These are phyloP conservation scores for Cryphonectria japonica DNA, from an alignment of 2,329 filamentous ascomycete species.

Conservation along the genomic window DNA sequence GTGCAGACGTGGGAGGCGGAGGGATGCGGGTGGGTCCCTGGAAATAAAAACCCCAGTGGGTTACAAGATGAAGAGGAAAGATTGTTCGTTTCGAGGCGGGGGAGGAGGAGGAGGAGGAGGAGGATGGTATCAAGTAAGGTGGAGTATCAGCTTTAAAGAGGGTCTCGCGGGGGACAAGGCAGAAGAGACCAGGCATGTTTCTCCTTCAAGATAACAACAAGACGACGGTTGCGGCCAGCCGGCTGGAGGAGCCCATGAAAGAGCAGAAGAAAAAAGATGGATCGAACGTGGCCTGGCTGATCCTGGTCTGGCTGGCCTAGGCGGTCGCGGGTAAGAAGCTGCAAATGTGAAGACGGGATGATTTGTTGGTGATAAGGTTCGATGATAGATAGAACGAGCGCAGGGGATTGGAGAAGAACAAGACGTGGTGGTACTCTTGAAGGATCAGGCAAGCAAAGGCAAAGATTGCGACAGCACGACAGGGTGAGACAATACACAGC, in stretches of 20 bases:
- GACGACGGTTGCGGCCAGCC: neutral
- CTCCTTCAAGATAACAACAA: neutral
- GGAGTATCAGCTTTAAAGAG: neutral
- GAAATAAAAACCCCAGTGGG: neutral
- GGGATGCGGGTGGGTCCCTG: conserved; percentile 6
- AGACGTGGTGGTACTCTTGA: neutral
- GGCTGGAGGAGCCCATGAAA: neutral
- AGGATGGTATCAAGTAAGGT: neutral
- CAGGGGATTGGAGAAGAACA: conserved; percentile 15
- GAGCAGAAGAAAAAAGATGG: neutral
- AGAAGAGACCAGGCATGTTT: neutral
- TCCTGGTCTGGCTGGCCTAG: neutral
- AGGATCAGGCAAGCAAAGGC: neutral
- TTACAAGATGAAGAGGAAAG: neutral
- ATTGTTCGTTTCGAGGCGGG: neutral
- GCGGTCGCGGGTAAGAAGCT: neutral
- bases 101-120: neutral
- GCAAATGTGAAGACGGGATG: neutral
- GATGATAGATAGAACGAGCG: conserved; percentile 13
- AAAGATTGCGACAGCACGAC: conserved; percentile 1
- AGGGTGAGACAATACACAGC: neutral
- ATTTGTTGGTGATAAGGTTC: neutral
- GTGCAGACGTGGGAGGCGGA: conserved; percentile 11
- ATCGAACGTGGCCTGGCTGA: neutral
- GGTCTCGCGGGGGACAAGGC: neutral